Conservation (phyloP, 148 eudicot species). For the Rhododendron henanense region DNA sequence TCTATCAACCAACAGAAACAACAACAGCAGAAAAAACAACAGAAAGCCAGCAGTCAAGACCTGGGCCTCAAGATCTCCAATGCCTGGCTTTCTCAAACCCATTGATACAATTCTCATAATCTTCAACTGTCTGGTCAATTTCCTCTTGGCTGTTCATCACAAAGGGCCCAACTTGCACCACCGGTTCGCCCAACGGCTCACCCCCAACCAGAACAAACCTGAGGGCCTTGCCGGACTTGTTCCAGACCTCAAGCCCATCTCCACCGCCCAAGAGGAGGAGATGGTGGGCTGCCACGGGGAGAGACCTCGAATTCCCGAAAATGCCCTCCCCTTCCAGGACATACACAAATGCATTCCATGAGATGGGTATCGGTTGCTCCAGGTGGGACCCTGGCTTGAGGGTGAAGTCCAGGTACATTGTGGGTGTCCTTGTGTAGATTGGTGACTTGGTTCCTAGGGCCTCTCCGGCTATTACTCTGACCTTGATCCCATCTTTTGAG, state of each 20-base stretch:
- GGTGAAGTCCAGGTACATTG: constrained; percentile 75
- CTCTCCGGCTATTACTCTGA: constrained; percentile 80
- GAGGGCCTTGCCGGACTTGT: constrained; percentile 36
- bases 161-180: constrained; percentile 76
- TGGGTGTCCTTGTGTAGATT: constrained; percentile 69
- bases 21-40: not conserved
- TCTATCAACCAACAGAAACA: not conserved
- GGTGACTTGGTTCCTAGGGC: constrained; percentile 62
- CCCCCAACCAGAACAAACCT: constrained; percentile 75
- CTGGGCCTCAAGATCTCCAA: constrained; percentile 59
- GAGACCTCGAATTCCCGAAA: constrained; percentile 48
- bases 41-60: not conserved
- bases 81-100: constrained; percentile 81
- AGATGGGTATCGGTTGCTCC: constrained; percentile 50
- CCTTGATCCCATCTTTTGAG: constrained; percentile 51
- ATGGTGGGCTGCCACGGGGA: constrained; percentile 44
- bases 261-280: constrained; percentile 63
- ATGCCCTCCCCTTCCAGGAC: constrained; percentile 79
- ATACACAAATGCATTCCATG: constrained; percentile 77
- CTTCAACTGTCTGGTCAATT: constrained; percentile 71
- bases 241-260: constrained; percentile 65
- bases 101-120: constrained; percentile 65
- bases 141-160: constrained; percentile 89
- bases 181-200: constrained; percentile 76
- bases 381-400: constrained; percentile 54